Evolutionary conservation across 1,284 basidiomycete species (phyloP), one percentile per base, ranked within the genome.

Genomic region (Ganoderma meredithae): DNA sequence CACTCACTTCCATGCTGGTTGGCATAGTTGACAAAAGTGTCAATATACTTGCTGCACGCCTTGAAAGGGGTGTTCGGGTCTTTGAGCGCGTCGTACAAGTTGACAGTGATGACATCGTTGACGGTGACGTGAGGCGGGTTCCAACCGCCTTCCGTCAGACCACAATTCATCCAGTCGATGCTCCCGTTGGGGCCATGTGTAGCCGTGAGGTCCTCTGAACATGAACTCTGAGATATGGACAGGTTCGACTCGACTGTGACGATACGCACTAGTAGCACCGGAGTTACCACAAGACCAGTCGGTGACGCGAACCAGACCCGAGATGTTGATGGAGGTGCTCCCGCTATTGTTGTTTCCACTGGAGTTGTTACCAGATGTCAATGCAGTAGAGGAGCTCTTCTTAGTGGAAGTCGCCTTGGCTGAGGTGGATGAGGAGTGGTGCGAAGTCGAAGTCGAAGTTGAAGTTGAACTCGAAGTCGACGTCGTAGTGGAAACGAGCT

Each of bases 151-250:
- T 74, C 76, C 43, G 83, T 80, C 70, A 95, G 77, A 62, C 92
- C 94, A 75, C 95, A 96, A 81, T 94, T 95, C 74, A 96, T 79
- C 88, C 90, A 96, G 70, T 88, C 83, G 64, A 92, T 85, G 71
- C 82, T 78, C 27, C 94, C 94, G 78, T 96, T 96, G 31, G 94
- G 93, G 22, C 90, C 89, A 63, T 81, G 79, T 27, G 81, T 79
- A 8, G 79, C 75, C 4, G 86, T 88, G 66, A 84, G 79, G 39
- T 86, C 71, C 72, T 76, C 90, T 91, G 72, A 17, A 56, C 53
- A 25, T 43, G 55, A 41, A 33, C 22, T 41, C 67, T 40, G 47
- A 68, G 61, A 61, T 66, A 22, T 36, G 2, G 58, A 12, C 40
- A 25, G 49, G 19, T 22, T 17, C 55, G n/a, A 19, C 10, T 15